These are phyloP conservation scores for Leccinum aurantiacum DNA, from an alignment of 768 basidiomycete species.

Conservation along the genomic window DNA sequence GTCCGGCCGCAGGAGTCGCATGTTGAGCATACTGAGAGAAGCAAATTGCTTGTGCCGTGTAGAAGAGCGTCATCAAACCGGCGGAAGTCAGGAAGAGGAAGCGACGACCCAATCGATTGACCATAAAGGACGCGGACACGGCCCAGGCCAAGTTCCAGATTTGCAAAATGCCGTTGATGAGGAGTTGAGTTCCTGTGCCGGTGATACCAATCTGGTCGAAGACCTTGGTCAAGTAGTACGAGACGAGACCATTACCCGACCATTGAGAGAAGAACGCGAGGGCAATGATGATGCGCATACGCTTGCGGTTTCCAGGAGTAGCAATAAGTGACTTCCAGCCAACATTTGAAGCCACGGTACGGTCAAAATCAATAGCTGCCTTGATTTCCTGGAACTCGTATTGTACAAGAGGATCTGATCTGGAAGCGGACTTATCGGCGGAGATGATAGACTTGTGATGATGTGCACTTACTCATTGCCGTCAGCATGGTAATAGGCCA, in stretches of 20 bases:
- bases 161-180: conserved; percentile 85
- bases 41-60: conserved; percentile 66
- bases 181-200: conserved; percentile 59
- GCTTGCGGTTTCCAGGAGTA: conserved; percentile 70
- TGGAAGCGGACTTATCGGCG: conserved; percentile 15
- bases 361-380: conserved; percentile 70
- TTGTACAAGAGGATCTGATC: conserved; percentile 63
- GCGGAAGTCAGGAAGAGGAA: conserved; percentile 63
- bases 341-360: conserved; percentile 52
- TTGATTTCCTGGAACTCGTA: conserved; percentile 83
- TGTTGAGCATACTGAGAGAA: conserved; percentile 55
- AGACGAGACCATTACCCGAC: conserved; percentile 84
- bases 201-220: conserved; percentile 69
- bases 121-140: conserved; percentile 52
- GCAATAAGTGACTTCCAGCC: conserved; percentile 70
- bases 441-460: background rate
- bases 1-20: conserved; percentile 45
- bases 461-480: conserved; percentile 52
- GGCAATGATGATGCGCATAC: conserved; percentile 74
- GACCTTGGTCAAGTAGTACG: conserved; percentile 77
- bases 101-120: conserved; percentile 71
- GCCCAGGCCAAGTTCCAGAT: conserved; percentile 78
- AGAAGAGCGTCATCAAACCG: conserved; percentile 63
- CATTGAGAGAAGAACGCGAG: conserved; percentile 84
- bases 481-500: conserved; percentile 85